Evolutionary conservation across 768 basidiomycete genomes (phyloP), one percentile per base, ranked within the genome.

Genomic region (Boletus eberwhitei): DNA sequence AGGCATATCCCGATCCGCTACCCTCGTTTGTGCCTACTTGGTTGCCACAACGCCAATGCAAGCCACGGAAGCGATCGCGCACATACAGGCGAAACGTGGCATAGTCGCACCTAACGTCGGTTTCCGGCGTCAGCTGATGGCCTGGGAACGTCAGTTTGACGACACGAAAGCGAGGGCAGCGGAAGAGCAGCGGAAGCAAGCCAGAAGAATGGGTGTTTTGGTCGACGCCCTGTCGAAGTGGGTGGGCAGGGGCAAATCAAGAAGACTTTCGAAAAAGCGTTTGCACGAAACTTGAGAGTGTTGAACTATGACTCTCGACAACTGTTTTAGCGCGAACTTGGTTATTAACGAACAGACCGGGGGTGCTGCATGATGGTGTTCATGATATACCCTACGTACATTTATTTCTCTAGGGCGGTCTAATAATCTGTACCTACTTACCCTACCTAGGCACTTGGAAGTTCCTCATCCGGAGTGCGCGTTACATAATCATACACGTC

Each of bases 1-100:
- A 69, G 90, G 90, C 39, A 78, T 90, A 54, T 88, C 86, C 61
- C 79, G 90, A 22, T 88, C 86, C 40, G 79, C 89, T 1, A 89
- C 87, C 5, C 79, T 90, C 26, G 83, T 90, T 4, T 84, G 85
- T 57, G 90, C 87, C 50, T 91, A 89, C 70, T 73, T 87, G 40
- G 70, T 85, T 19, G 77, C 77, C 8, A 71, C 75, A 17, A 77
- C 73, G 26, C 71, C 74, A 17, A 84, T 87, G 81, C 66, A 68
- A 5, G 75, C 81, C 12, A 49, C 60, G 24, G 79, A 86, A 52
- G 79, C 86, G 9, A 76, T 89, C 59, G 73, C 69, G 26, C 79
- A 79, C 53, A 79, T 83, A 34, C 78, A 78, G 59, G 69, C 76
- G 36, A 79, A 80, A 46, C 85, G 88, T 19, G 71, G 75, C 21